Evolutionary conservation across 345 rosid genomes (phyloP).

Genomic region (Eucalyptus urophylla): DNA sequence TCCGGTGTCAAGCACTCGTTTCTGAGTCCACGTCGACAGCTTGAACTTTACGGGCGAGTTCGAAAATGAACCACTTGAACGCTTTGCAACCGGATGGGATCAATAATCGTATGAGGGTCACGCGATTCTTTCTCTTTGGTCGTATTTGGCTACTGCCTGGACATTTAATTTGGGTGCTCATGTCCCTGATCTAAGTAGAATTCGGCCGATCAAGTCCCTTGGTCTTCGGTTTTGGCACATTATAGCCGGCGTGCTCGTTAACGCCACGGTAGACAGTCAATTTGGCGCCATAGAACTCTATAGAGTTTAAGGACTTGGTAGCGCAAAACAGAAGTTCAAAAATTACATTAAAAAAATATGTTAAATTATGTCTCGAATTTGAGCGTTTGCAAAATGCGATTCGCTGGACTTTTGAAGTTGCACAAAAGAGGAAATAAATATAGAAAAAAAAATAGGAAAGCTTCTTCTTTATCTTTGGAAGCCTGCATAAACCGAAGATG

Average conservation of each 20-base stretch:
- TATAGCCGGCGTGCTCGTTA: background rate
- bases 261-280: background rate
- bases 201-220: background rate
- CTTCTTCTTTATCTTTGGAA: too few relatives aligned
- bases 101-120: background rate
- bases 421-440: too few relatives aligned
- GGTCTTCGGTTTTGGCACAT: background rate
- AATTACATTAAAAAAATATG: background rate
- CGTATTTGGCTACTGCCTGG: background rate
- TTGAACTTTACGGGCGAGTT: background rate
- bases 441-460: accelerated
- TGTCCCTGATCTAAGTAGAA: background rate
- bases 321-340: background rate
- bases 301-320: background rate
- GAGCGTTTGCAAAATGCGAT: accelerated
- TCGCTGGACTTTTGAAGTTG: accelerated
- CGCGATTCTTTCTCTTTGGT: background rate
- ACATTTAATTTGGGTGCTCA: background rate
- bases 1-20: background rate
- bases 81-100: background rate
- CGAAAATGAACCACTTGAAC: background rate
- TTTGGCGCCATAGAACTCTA: background rate
- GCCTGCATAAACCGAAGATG: too few relatives aligned
- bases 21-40: background rate
- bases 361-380: too few relatives aligned